Evolutionary conservation across 768 basidiomycete genomes (phyloP), one percentile per base, ranked within the genome.

Genomic region (Dioszegia aurantiaca): DNA sequence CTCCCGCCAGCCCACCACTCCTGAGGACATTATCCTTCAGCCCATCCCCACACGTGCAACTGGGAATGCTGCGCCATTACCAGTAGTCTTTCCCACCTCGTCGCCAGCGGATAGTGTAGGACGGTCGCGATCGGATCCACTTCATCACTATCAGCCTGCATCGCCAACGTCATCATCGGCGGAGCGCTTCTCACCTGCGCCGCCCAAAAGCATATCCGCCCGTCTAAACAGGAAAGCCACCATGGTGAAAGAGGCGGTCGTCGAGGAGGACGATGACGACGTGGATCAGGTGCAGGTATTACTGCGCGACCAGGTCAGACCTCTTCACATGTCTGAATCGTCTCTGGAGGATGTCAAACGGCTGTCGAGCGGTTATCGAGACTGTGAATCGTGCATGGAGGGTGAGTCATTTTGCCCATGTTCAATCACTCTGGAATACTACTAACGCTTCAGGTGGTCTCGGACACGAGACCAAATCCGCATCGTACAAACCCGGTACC

Each of bases 401-500:
- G 73, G 69, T 68, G 64, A 67, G 71, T 67, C 9, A 16, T 4
- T 37, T 30, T 30, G 40, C 19, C n/a, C 28, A 16, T 4, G 33
- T 33, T 33, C 33, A 14, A 33, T 14, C 33, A 14, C 6, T 30
- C 2, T 16, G 33, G 33, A n/a, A 41, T 51, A 17, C 26, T n/a
- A 37, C 47, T 57, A 33, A 61, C 52, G 0, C 33, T 12, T 9
- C 41, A 73, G 71, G 64, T 47, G 73, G 59, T 24, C 56, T 69
- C 2, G 73, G 70, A 3, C 73, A 75, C 56, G 71, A 70, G 47
- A 58, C 62, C 31, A 75, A 72, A 63, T 55, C 73, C 17, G 59
- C 55, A 12, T 63, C 69, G 5, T 75, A 72, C 58, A 59, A 65
- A 30, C 60, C 66, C 27, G 73, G 69, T 3, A 71, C 67, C 24